Evolutionary conservation across 441 rosid genomes (phyloP), one percentile per base, ranked within the genome.

Genomic region (Euphorbia schlechtendalii): DNA sequence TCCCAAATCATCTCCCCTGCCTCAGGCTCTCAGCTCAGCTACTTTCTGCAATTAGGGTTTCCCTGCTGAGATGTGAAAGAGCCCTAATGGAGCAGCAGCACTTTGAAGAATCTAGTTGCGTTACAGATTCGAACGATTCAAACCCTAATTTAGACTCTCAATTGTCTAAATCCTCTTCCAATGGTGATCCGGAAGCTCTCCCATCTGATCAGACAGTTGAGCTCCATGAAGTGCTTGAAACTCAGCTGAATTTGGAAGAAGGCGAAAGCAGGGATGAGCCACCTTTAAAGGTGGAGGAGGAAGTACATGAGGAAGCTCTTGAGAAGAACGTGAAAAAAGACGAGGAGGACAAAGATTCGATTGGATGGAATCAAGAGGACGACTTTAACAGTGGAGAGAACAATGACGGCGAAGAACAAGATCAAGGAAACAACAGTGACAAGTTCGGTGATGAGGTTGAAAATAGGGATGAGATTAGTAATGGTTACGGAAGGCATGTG

Each of bases 31-130:
- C 30, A 34, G 40, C 10, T 34, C 9, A 34, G 40, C 40, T 34
- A 34, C 40, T 43, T 13, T 18, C 58, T 46, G 45, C 21, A 34
- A 55, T 68, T 79, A 79, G 83, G 83, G 84, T 72, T 79, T 72
- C 52, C 8, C 28, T 17, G 18, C 58, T 74, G 79, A 72, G 70
- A 79, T 72, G 80, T 61, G 71, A 28, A 63, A 67, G 51, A 63
- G 40, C 54, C 43, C 27, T 60, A 17, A 71, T 74, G 78, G 76
- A 69, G 41, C 74, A 69, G 41, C 74, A 68, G 41, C 36, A 59
- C 38, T 57, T 66, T 45, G 73, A 74, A 59, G 22, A 51, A 46
- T 18, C 72, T 20, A 7, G 21, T 45, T 59, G 68, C 45, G 28
- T 62, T 40, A 2, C 73, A 2, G 45, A 28, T 56, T 48, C 61